A percentile compares a stretch with the other conserved stretches of the same genome.
Conservation (phyloP, 805 yeast species). For the Tetrapisispora fleetii region DNA sequence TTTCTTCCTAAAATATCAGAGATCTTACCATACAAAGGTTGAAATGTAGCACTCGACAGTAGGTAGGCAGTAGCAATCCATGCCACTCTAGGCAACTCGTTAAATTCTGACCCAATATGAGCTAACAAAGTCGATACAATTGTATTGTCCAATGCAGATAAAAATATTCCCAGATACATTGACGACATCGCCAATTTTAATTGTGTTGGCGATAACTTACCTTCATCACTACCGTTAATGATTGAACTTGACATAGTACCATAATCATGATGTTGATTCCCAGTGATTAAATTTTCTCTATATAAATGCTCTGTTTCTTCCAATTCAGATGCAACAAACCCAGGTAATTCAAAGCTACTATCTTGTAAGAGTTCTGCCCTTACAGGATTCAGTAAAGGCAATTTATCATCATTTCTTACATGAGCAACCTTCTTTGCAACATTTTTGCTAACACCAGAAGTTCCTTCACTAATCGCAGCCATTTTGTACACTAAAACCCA, state of each 20-base stretch:
- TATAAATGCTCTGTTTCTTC: constrained; percentile 21
- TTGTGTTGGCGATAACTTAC: constrained; percentile 9
- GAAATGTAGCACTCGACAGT: constrained; percentile 60
- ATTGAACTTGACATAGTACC: background rate
- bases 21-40: constrained; percentile 61
- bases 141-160: constrained; percentile 60
- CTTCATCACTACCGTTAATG: background rate
- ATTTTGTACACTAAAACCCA: no score
- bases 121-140: constrained; percentile 57
- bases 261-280: background rate
- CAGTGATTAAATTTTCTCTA: background rate
- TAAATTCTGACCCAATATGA: constrained; percentile 58
- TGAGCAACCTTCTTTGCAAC: no score
- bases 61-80: constrained; percentile 70
- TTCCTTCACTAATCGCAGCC: no score
- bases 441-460: no score
- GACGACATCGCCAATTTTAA: constrained; percentile 32
- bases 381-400: constrained; percentile 5
- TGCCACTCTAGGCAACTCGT: constrained; percentile 51
- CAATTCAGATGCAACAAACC: constrained; percentile 28
- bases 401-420: background rate
- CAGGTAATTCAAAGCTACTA: constrained; percentile 27
- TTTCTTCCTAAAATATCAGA: constrained; percentile 68
- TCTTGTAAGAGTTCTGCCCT: constrained; percentile 17
- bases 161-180: constrained; percentile 34